Evolutionary conservation across 768 basidiomycete genomes (phyloP), one percentile per base, ranked within the genome.

Genomic region (Suillus ampliporus): DNA sequence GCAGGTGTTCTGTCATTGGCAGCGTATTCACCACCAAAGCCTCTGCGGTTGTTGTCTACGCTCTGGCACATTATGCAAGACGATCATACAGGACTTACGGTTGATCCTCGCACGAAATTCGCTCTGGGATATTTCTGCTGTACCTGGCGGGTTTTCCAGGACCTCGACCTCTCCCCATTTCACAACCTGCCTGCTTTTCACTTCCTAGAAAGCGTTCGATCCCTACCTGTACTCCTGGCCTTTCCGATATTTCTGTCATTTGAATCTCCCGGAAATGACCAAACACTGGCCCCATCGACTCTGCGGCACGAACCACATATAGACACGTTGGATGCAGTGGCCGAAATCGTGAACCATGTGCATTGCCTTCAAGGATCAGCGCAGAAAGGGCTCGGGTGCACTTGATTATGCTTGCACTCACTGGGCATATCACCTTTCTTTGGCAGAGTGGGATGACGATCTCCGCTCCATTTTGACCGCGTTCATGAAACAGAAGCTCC

Each of bases 211-310:
- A 19, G 38, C 5, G 3, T 56, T 2, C 10, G 2, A 26, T 56
- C 37, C 1, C 21, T 56, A 2, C 53, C 53, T 40, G 23, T 19
- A 40, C 53, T 56, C 23, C 3, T 56, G 9, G 37, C 53, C 2
- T 56, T 56, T 11, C 53, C 53, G 13, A 40, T 56, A 40, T 56
- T 56, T 56, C 37, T 56, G 5, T 23, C 53, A 19, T 56, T 56
- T 19, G 53, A 56, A 40, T 26, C 23, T 4, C 3, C 15, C 7
- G 15, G 21, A 40, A 26, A 5, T 26, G 23, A 10, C 5, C 17
- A 40, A 26, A 40, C 23, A 3, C 21, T 10, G 37, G 4, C 21
- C 5, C 5, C 37, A 13, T 40, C 37, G 1, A 23, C 9, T 2
- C 1, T 17, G 9, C 4, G 23, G 21, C 0, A 37, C 10, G 23